phyloP scores from a whole-genome alignment of 768 basidiomycete species.

The Tylopilus balloui region DNA sequence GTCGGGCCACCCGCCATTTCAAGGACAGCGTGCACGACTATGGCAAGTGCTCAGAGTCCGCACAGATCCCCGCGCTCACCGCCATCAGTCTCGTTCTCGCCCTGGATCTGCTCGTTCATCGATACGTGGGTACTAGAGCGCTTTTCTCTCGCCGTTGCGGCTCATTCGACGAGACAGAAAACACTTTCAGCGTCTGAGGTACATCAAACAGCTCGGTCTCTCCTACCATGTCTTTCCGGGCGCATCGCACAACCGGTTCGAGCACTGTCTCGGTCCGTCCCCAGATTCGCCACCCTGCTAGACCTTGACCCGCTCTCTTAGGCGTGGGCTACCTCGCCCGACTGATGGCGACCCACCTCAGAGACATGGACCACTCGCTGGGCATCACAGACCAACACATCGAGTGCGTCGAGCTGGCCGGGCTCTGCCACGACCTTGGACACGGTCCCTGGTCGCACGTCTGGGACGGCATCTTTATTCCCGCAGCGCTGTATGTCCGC shows the following conservation, averaged over 20 bases:
- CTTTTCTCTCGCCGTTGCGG: too few relatives aligned
- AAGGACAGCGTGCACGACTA: slow-evolving; percentile 42
- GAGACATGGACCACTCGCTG: slow-evolving; percentile 54
- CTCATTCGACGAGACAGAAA: slow-evolving; percentile 36
- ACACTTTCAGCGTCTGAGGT: slow-evolving; percentile 73
- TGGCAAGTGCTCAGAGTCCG: slow-evolving; percentile 26
- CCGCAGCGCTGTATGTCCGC: slow-evolving; percentile 51
- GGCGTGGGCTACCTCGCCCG: slow-evolving; percentile 75
- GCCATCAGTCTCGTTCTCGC: slow-evolving; percentile 27
- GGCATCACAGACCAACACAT: slow-evolving; percentile 68
- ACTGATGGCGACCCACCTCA: slow-evolving; percentile 54
- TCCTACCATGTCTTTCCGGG: slow-evolving; percentile 73
- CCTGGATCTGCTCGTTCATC: slow-evolving; percentile 47
- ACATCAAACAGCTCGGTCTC: slow-evolving; percentile 78
- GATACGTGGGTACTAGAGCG: slow-evolving; percentile 55
- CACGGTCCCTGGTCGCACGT: slow-evolving; percentile 87
- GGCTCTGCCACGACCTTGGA: slow-evolving; percentile 80
- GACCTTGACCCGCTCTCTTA: slow-evolving; percentile 21
- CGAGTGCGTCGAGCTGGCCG: slow-evolving; percentile 73
- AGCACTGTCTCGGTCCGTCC: slow-evolving; percentile 68
- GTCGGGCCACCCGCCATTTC: slow-evolving; percentile 23
- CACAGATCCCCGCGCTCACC: background rate
- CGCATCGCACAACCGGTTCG: slow-evolving; percentile 78
- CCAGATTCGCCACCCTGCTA: background rate
- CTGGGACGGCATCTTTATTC: slow-evolving; percentile 75